Evolutionary conservation across 768 basidiomycete species (phyloP).

Genomic region (Lactifluus rugatus): DNA sequence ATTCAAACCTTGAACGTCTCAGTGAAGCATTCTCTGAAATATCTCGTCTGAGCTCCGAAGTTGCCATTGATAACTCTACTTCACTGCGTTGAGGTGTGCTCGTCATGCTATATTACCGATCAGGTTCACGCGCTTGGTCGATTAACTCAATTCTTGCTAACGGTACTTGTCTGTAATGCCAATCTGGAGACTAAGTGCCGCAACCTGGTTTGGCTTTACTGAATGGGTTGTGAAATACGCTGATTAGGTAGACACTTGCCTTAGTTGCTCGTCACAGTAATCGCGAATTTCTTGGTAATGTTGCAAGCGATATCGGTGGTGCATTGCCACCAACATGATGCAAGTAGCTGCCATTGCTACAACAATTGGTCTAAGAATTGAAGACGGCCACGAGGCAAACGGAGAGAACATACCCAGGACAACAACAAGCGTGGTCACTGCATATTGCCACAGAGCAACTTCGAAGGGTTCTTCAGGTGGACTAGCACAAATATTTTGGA

Average conservation of each 20-base stretch:
- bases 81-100: neutral
- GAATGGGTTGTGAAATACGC: neutral
- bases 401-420: constrained; percentile 15
- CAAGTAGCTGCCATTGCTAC: constrained; percentile 19
- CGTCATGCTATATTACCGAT: neutral
- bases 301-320: constrained; percentile 18
- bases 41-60: constrained; percentile 63
- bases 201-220: constrained; percentile 6
- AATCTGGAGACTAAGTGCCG: constrained; percentile 6
- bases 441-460: constrained; percentile 20
- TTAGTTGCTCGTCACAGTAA: constrained; percentile 18
- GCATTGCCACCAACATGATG: constrained; percentile 17
- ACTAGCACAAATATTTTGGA: constrained; percentile 15
- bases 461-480: constrained; percentile 19
- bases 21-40: constrained; percentile 79
- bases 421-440: constrained; percentile 12
- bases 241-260: constrained; percentile 3
- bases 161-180: neutral
- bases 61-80: constrained; percentile 37
- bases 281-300: constrained; percentile 17
- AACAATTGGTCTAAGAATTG: neutral
- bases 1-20: constrained; percentile 74
- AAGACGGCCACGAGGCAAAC: neutral
- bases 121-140: neutral
- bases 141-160: neutral